Evolutionary conservation across 1,284 basidiomycete genomes (phyloP).

Genomic region (Paramarasmius palmivorus): DNA sequence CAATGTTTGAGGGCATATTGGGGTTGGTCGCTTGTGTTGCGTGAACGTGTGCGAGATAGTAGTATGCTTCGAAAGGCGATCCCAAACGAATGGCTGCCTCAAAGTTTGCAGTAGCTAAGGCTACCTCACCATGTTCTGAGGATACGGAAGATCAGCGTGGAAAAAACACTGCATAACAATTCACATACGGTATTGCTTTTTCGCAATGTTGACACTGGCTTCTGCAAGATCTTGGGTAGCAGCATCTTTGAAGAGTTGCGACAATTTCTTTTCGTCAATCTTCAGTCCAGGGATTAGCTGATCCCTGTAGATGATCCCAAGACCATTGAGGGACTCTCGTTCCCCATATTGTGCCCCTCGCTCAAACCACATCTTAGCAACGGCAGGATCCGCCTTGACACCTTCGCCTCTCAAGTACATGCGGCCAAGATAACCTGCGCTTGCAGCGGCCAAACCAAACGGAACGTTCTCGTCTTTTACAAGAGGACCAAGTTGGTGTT

Average conservation of each 20-base stretch:
- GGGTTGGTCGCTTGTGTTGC: slow-evolving; percentile 52
- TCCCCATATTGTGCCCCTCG: slow-evolving; percentile 83
- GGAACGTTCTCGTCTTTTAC: slow-evolving; percentile 58
- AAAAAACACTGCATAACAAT: neutral
- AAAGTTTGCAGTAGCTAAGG: slow-evolving; percentile 69
- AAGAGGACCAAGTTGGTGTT: slow-evolving; percentile 36
- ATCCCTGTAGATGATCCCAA: slow-evolving; percentile 92
- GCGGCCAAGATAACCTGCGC: slow-evolving; percentile 85
- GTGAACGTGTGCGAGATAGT: slow-evolving; percentile 85
- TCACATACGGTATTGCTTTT: slow-evolving; percentile 75
- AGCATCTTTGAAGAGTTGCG: slow-evolving; percentile 75
- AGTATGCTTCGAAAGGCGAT: slow-evolving; percentile 90
- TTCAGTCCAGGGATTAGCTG: slow-evolving; percentile 70
- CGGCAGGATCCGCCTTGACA: slow-evolving; percentile 70
- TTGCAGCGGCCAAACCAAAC: slow-evolving; percentile 70
- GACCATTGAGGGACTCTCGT: slow-evolving; percentile 83
- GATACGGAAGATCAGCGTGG: neutral
- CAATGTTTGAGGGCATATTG: slow-evolving; percentile 44
- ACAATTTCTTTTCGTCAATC: slow-evolving; percentile 67
- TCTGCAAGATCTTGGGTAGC: slow-evolving; percentile 87
- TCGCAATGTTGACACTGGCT: slow-evolving; percentile 89
- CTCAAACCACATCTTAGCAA: slow-evolving; percentile 94
- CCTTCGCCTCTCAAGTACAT: slow-evolving; percentile 97
- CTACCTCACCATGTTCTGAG: slow-evolving; percentile 66
- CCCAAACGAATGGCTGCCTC: slow-evolving; percentile 83